A percentile compares a stretch with the other conserved stretches of the same genome.
Conservation (phyloP, 306 rosid species). For the Lathyrus tuberosus region DNA sequence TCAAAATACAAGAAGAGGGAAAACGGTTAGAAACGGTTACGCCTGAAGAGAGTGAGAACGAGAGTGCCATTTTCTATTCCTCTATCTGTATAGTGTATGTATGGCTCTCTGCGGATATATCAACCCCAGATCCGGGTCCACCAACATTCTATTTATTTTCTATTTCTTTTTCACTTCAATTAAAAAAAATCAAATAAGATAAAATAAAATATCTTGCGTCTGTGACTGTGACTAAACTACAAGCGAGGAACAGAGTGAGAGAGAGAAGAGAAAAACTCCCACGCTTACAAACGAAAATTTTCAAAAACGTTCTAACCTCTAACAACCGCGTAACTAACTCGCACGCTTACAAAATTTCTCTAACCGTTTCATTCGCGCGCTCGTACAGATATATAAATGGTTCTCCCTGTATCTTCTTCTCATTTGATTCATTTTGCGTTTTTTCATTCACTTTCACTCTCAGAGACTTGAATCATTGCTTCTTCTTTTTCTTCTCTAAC, state of each 20-base stretch:
- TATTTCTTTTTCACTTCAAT: not conserved
- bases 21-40: constrained; percentile 41
- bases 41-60: constrained; percentile 40
- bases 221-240: too few relatives aligned
- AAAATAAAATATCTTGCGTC: too few relatives aligned
- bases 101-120: constrained; percentile 42
- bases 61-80: constrained; percentile 58
- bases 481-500: constrained; percentile 12
- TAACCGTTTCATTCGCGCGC: constrained; percentile 33
- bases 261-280: not conserved
- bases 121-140: constrained; percentile 43
- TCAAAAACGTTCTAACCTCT: constrained; percentile 26
- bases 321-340: constrained; percentile 33
- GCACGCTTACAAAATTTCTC: constrained; percentile 37
- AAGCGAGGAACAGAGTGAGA: too few relatives aligned
- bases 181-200: not conserved
- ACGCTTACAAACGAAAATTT: not conserved
- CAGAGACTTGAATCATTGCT: constrained; percentile 17
- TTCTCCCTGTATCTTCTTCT: not conserved
- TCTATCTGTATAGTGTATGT: constrained; percentile 35
- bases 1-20: constrained; percentile 39
- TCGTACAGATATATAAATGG: not conserved
- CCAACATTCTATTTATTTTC: constrained; percentile 8
- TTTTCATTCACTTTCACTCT: constrained; percentile 27
- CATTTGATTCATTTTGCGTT: constrained; percentile 30